Evolutionary conservation across 2,329 filamentous ascomycete genomes (phyloP).

Genomic region (Piedraia hortae): DNA sequence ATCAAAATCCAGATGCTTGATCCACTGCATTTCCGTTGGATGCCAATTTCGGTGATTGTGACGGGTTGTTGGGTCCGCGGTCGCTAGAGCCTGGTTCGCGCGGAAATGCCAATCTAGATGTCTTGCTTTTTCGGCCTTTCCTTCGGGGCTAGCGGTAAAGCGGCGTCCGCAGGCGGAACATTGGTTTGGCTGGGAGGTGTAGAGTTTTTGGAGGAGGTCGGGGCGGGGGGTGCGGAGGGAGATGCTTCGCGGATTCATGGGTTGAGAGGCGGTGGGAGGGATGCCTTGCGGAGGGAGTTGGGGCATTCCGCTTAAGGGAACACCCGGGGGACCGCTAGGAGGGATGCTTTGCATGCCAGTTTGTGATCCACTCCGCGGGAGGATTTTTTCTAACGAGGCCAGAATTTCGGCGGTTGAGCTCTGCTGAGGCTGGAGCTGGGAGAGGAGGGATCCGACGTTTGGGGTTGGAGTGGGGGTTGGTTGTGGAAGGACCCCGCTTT

Average conservation of each 20-base stretch:
- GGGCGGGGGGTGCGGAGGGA: constrained; percentile 41
- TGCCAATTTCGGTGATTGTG: constrained; percentile 89
- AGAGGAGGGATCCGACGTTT: neutral
- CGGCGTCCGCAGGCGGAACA: constrained; percentile 80
- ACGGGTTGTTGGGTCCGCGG: constrained; percentile 47
- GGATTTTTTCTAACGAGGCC: no score
- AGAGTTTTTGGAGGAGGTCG: constrained; percentile 44
- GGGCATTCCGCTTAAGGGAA: no score
- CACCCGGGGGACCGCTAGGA: no score
- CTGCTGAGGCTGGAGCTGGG: neutral
- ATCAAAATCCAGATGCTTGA: constrained; percentile 53
- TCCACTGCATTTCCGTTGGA: constrained; percentile 79
- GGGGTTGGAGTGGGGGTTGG: neutral
- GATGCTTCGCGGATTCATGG: no score
- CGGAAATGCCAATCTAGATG: constrained; percentile 98
- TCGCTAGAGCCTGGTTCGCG: constrained; percentile 66
- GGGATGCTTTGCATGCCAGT: no score
- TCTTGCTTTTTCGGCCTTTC: constrained; percentile 59
- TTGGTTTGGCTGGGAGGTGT: constrained; percentile 58
- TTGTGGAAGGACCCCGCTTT: constrained; percentile 7
- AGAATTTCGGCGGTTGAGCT: no score
- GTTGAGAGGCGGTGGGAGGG: constrained; percentile 4
- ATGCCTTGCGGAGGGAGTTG: neutral
- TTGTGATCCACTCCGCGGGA: no score
- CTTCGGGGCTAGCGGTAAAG: constrained; percentile 50